Evolutionary conservation across 2,329 filamentous ascomycete genomes (phyloP), one percentile per base, ranked within the genome.

Genomic region (Tolypocladium amazonense): DNA sequence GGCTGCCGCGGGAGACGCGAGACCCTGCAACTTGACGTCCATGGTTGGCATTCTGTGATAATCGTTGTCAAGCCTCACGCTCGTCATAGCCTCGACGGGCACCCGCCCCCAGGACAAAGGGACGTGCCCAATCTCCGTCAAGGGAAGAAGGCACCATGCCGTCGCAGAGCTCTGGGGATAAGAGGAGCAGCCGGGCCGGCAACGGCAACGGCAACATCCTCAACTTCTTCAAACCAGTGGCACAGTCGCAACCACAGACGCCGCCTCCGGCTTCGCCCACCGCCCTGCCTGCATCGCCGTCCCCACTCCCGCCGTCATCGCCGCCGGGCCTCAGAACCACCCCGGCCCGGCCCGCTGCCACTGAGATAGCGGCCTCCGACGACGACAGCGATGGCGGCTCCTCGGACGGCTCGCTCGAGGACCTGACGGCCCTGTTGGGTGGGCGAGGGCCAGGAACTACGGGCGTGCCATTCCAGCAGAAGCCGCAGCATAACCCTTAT

Each of bases 301-400:
- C 69, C n/a, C 66, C 69, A 6, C 56, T 59, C 23, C 63, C 64
- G 15, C 63, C 64, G 27, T 67, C 68, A 27, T 69, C 70, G 27
- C 65, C 66, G 15, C 61, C 62, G n/a, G 61, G 68, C 57, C 55
- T 65, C 52, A 68, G 67, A 57, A 56, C 60, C 23, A 72, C 69
- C n/a, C 68, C 70, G n/a, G 58, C 58, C 45, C 65, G 65, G 58
- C 56, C 61, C 12, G 56, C 58, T 64, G 61, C 56, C 60, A 11
- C 64, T 15, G 75, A 87, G 59, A 88, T 92, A 47, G 80, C 79
- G 54, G 86, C 83, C 58, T 92, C 89, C 0, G 89, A 92, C 67
- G 87, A 88, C 12, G 88, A 89, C n/a, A 81, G 80, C 35, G 79
- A 86, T 64, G 82, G 78, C 43, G 65, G 63, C 43, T 70, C 67